Conservation (phyloP, 495 filamentous ascomycete species). For the Evernia prunastri region DNA sequence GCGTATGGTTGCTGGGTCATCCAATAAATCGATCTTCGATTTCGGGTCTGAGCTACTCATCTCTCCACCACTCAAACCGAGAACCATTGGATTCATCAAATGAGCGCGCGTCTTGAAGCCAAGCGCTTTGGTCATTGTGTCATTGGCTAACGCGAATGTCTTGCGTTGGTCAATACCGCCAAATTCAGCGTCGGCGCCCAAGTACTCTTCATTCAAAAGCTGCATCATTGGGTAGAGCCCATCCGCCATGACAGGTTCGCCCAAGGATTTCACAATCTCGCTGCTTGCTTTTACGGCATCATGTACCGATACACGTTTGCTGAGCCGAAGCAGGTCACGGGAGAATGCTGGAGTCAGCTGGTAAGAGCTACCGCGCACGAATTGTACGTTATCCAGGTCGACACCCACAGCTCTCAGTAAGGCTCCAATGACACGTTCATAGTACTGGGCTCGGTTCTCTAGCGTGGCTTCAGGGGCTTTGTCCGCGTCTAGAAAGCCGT, state of each 20-base stretch:
- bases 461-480: constrained; percentile 54
- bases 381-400: constrained; percentile 61
- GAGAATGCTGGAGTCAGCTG: constrained; percentile 42
- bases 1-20: constrained; percentile 57
- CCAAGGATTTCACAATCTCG: constrained; percentile 82
- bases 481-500: constrained; percentile 73
- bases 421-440: constrained; percentile 48
- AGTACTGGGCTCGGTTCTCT: constrained; percentile 52
- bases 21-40: constrained; percentile 84
- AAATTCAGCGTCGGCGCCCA: constrained; percentile 72
- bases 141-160: constrained; percentile 69
- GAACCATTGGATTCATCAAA: constrained; percentile 81
- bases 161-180: constrained; percentile 75
- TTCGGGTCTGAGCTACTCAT: constrained; percentile 58
- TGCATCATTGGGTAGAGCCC: constrained; percentile 74
- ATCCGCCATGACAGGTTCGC: constrained; percentile 63
- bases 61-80: constrained; percentile 73
- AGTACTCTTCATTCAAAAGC: constrained; percentile 80
- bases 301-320: constrained; percentile 43
- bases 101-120: constrained; percentile 57
- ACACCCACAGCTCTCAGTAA: constrained; percentile 37
- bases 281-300: constrained; percentile 79
- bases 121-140: constrained; percentile 43
- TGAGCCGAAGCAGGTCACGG: constrained; percentile 40
- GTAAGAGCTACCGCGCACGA: constrained; percentile 78